Evolutionary conservation across 2,329 filamentous ascomycete species (phyloP).

Genomic region (Penicillium sp.): DNA sequence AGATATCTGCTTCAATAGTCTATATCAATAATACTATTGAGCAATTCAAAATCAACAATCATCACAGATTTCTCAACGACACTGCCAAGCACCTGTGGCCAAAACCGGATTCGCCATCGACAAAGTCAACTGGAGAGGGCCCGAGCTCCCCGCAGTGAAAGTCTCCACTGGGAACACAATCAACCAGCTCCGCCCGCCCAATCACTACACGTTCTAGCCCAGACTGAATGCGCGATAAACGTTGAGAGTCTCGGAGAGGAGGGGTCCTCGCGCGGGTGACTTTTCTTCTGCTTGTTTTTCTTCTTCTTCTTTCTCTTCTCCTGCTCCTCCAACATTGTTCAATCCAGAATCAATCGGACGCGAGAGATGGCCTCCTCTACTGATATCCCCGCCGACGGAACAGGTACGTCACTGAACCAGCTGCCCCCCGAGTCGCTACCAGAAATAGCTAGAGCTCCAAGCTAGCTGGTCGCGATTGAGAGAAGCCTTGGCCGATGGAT

Average conservation of each 20-base stretch:
- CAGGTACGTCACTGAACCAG: conserved; percentile 13
- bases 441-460: not conserved
- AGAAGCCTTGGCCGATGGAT: not conserved
- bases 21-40: not conserved
- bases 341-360: not conserved
- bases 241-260: conserved; percentile 8
- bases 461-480: not conserved
- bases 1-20: not conserved
- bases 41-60: not conserved
- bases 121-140: conserved; percentile 8
- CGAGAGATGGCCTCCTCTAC: conserved; percentile 23
- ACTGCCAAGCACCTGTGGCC: not conserved
- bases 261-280: not conserved
- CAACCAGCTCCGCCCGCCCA: conserved; percentile 4
- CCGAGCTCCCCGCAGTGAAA: conserved; percentile 21
- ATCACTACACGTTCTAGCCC: conserved; percentile 4
- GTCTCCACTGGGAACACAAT: conserved; percentile 5
- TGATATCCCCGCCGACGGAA: conserved; percentile 20
- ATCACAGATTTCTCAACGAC: not conserved
- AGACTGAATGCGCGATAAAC: not conserved
- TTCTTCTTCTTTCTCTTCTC: conserved; percentile 1
- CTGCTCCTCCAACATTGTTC: conserved; percentile 5
- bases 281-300: not conserved
- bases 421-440: not conserved
- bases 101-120: conserved; percentile 6